Base-by-base conservation (phyloP, 257 asterid genomes). In the Jaltomata sinuosa region DNA sequence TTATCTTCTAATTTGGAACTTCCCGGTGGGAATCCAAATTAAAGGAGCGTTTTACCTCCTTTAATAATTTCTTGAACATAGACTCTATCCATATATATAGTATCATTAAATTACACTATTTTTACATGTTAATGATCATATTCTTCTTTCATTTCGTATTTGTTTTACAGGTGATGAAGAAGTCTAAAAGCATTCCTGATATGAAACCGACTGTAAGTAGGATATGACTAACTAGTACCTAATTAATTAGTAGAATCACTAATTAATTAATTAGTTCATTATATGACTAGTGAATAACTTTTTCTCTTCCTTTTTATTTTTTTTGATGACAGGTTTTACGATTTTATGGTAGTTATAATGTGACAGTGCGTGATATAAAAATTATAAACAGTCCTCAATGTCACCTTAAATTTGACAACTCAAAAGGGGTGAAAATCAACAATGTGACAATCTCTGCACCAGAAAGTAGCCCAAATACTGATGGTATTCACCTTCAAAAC, bases 401-500 rank as follows among this genome's bases (percentile, higher is more conserved):
- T 79, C 98, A 95, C 86, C 87, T 95, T 6, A 95, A 95, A 83
- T 95, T 95, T 82, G 98, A 95, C 88, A 84, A 90, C 86, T 92
- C 94, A 5, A 85, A 84, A 80, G 91, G 92, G 9, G 93, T 92
- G 18, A 85, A 87, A 80, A 90, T 95, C 49, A 65, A 89, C 9
- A 92, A 93, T 6, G 86, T 95, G n/a, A 91, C 98, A 29, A 93
- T 95, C 47, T 91, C 92, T 80, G 90, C 98, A 16, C 98, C 98
- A 2, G 95, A 88, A 83, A 82, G 11, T 84, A 95, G 98, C 87
- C 92, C 94, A 38, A 95, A 93, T 85, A 95, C 98, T 0, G 98
- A 95, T 53, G 98, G 98, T 34, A 93, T 95, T 88, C 98, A 95
- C 85, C 91, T 93, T 59, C 98, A 95, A 55, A 95, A 93, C 87